Evolutionary conservation across 2,329 filamentous ascomycete species (phyloP), one percentile per base, ranked within the genome.

Genomic region (Teratosphaeria viscida): DNA sequence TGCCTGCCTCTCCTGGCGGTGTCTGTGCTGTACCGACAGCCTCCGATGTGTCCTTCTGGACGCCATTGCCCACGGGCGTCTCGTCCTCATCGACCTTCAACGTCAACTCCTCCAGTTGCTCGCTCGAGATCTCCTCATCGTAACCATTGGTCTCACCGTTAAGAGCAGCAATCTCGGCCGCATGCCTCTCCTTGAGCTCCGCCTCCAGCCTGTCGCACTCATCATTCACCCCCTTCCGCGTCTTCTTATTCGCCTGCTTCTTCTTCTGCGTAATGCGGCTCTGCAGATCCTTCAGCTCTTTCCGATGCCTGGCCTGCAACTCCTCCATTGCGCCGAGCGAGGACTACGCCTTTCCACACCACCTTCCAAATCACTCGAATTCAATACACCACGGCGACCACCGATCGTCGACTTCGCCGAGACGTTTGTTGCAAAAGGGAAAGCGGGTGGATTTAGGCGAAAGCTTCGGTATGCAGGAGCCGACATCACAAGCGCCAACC

Each of bases 241-340:
- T 85, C 74, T 85, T 86, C 77, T 97, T 99, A 54, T 88, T 95
- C 16, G 94, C 92, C 66, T 89, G 87, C 79, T 96, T 97, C 81
- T 96, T 99, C 81, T 96, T 97, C 76, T 88, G 91, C 5, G 90
- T 96, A 70, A 95, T 85, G 61, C 87, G 86, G 56, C 85, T 82
- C 73, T 95, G 89, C 29, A 99, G 81, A 62, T 97, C 92, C 67
- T 86, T 87, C 73, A 88, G 85, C 76, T 99, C 92, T 74, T 90
- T 94, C 68, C 90, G 86, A 73, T 99, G 94, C 54, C 86, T 87
- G 43, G 85, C 78, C 67, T 90, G 86, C 59, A 94, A 77, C 63
- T 89, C 85, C 61, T 96, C 92, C 75, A 94, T 84, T 39, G 23
- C 34, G 23, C 53, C 26, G n/a, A 34, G 16, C 43, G n/a, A 49